Conservation (phyloP, 2,329 filamentous ascomycete genomes). For the Fusarium lateritium region DNA sequence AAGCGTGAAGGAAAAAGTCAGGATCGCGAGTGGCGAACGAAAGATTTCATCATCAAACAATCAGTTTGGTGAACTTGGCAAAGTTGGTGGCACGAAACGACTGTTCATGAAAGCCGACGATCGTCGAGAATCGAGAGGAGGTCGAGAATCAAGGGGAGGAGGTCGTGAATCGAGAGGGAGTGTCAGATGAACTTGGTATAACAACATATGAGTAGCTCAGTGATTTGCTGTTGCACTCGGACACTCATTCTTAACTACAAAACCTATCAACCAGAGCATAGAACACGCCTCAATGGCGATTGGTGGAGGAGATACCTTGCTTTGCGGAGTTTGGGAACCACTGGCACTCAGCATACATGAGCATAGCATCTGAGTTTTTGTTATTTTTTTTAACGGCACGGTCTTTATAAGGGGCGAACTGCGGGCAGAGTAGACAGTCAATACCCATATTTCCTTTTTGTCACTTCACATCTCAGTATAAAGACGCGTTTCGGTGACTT, state of each 20-base stretch:
- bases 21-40: conserved; percentile 75
- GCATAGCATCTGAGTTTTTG: conserved; percentile 42
- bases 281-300: conserved; percentile 39
- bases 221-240: conserved; percentile 22
- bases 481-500: conserved; percentile 8
- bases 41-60: conserved; percentile 51
- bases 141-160: conserved; percentile 29
- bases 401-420: conserved; percentile 45
- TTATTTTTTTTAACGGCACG: conserved; percentile 37
- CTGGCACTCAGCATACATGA: conserved; percentile 42
- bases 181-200: conserved; percentile 31
- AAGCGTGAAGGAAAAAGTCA: conserved; percentile 85
- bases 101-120: conserved; percentile 67
- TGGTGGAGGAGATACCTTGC: conserved; percentile 41
- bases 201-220: conserved; percentile 19
- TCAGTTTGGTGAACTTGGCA: conserved; percentile 78
- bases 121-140: conserved; percentile 40
- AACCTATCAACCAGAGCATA: conserved; percentile 35
- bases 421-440: conserved; percentile 48
- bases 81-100: conserved; percentile 80
- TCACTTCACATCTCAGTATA: conserved; percentile 17
- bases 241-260: conserved; percentile 21
- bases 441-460: conserved; percentile 52
- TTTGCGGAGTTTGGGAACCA: conserved; percentile 47
- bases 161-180: conserved; percentile 41